Conservation (phyloP, 2,329 filamentous ascomycete genomes). For the Graphilbum fragrans region DNA sequence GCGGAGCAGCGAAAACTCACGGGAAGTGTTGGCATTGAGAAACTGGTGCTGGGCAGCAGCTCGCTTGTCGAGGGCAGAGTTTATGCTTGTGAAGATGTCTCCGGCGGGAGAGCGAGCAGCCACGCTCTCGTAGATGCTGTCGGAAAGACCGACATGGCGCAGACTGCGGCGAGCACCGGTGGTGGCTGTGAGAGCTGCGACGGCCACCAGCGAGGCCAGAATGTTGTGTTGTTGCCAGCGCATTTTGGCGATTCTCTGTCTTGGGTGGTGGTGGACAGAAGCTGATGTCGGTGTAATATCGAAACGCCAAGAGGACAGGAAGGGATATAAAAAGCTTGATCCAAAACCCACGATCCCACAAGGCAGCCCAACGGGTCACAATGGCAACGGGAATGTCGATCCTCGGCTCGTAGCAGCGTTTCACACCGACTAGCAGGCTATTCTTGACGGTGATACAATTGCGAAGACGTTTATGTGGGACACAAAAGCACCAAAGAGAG, state of each 20-base stretch:
- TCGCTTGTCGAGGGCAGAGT: not conserved
- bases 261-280: too few species aligned
- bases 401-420: too few species aligned
- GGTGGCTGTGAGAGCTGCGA: conserved; percentile 2
- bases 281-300: not conserved
- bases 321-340: too few species aligned
- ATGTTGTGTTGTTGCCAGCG: conserved; percentile 1
- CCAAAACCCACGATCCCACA: too few species aligned
- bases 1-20: conserved; percentile 2
- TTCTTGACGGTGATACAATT: too few species aligned
- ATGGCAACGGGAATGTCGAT: too few species aligned
- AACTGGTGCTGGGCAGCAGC: conserved; percentile 3
- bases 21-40: conserved; percentile 10
- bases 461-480: too few species aligned
- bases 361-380: too few species aligned
- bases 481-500: too few species aligned
- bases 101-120: not conserved
- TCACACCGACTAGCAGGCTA: too few species aligned
- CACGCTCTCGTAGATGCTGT: not conserved
- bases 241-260: conserved; percentile 1
- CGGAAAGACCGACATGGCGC: conserved; percentile 7
- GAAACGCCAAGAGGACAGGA: too few species aligned
- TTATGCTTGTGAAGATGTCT: not conserved
- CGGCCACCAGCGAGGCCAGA: conserved; percentile 3
- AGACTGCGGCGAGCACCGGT: conserved; percentile 8